Conservation (phyloP, 306 rosid species). For the Citrullus amarus region DNA sequence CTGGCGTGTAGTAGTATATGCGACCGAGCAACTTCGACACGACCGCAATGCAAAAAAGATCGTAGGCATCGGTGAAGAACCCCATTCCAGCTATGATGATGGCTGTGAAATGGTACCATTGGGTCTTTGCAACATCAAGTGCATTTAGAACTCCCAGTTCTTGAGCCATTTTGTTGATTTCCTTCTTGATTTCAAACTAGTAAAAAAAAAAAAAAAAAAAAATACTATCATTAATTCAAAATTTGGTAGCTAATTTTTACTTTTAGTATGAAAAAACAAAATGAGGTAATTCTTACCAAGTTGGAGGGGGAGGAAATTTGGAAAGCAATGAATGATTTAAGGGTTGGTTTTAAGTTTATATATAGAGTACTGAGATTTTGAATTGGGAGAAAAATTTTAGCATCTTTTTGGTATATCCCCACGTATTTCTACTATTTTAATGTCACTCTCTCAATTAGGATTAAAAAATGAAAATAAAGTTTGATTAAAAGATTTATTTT, state of each 20-base stretch:
- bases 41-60: constrained; percentile 11
- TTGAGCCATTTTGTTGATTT: neutral
- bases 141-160: neutral
- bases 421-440: neutral
- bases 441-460: neutral
- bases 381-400: neutral
- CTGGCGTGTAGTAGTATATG: neutral
- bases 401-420: neutral
- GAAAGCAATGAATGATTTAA: neutral
- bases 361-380: neutral
- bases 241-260: too few relatives aligned
- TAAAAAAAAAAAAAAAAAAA: too few relatives aligned
- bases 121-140: constrained; percentile 10
- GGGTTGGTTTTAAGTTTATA: neutral
- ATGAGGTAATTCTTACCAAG: neutral
- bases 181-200: neutral
- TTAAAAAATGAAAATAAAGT: neutral
- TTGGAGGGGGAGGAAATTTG: neutral
- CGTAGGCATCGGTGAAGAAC: constrained; percentile 20
- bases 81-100: constrained; percentile 21
- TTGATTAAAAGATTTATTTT: neutral
- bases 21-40: constrained; percentile 15
- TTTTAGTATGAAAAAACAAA: too few relatives aligned
- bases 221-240: too few relatives aligned
- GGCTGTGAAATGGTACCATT: constrained; percentile 21